phyloP scores from a whole-genome alignment of 768 basidiomycete species.

The Tulasnella sp. region DNA sequence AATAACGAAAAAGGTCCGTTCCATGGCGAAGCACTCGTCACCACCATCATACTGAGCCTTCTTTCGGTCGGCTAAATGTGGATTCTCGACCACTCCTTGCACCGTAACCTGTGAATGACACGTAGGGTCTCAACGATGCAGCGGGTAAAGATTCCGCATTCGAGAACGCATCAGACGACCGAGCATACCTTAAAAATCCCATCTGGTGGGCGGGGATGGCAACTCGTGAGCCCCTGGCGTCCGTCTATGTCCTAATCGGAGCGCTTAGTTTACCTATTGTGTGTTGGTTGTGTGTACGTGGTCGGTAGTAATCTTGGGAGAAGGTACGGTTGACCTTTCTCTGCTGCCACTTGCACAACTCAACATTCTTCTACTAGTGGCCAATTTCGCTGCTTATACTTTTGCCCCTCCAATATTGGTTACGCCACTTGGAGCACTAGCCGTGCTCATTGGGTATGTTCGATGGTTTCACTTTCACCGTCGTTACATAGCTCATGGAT shows the following conservation, averaged over 20 bases:
- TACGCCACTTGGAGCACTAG: conserved; percentile 94
- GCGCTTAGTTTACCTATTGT: no score
- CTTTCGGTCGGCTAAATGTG: not conserved
- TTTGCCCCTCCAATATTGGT: conserved; percentile 97
- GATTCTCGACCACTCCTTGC: not conserved
- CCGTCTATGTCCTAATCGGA: not conserved
- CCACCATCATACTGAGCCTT: not conserved
- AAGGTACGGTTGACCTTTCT: conserved; percentile 43
- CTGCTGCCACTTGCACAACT: not conserved
- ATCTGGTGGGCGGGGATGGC: conserved; percentile 97
- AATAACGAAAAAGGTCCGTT: conserved; percentile 89
- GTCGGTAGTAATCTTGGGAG: conserved; percentile 93
- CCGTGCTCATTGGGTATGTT: conserved; percentile 92
- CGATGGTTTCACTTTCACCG: conserved; percentile 11
- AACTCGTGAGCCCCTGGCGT: conserved; percentile 46
- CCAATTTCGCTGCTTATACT: conserved; percentile 85
- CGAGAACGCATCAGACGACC: conserved; percentile 61
- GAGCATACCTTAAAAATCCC: conserved; percentile 77
- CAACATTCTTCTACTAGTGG: conserved; percentile 24
- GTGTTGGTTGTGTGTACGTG: no score
- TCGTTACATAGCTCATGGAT: conserved; percentile 11
- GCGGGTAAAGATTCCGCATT: conserved; percentile 42
- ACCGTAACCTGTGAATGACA: not conserved
- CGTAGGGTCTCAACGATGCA: conserved; percentile 84
- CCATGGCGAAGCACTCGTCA: not conserved